phyloP scores from a whole-genome alignment of 2,329 filamentous ascomycete genomes.

The Penicillium sclerotiorum region DNA sequence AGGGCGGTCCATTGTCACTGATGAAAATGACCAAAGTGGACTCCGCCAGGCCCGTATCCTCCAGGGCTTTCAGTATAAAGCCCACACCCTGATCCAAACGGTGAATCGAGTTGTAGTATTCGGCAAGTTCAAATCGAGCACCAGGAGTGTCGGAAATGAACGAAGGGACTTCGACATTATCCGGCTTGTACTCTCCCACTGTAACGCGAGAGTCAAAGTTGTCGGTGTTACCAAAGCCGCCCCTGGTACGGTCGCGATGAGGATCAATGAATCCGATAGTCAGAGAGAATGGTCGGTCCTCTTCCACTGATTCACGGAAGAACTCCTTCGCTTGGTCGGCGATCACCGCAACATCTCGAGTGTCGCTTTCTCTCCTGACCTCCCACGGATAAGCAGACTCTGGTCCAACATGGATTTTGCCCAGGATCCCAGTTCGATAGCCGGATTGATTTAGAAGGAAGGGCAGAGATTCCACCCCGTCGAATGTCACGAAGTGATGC shows the following conservation, averaged over 20 bases:
- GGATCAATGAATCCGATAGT: constrained; percentile 53
- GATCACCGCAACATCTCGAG: constrained; percentile 47
- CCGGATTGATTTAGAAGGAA: constrained; percentile 42
- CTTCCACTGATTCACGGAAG: constrained; percentile 37
- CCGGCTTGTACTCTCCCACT: constrained; percentile 28
- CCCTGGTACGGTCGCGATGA: constrained; percentile 47
- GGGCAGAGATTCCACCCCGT: constrained; percentile 48
- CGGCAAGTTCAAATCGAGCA: constrained; percentile 46
- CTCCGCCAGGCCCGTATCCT: constrained; percentile 29
- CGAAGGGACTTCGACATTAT: constrained; percentile 44
- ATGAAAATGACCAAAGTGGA: constrained; percentile 50
- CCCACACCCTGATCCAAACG: constrained; percentile 49
- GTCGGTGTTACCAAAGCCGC: constrained; percentile 50
- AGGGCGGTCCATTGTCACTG: constrained; percentile 55
- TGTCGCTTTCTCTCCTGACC: constrained; percentile 44
- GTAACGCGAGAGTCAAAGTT: constrained; percentile 28
- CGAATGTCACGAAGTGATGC: constrained; percentile 50
- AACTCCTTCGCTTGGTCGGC: constrained; percentile 45
- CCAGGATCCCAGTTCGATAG: constrained; percentile 52
- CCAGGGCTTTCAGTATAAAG: constrained; percentile 41
- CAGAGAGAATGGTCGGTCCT: constrained; percentile 45
- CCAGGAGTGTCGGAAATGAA: constrained; percentile 48
- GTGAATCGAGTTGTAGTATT: constrained; percentile 49
- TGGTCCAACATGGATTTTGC: constrained; percentile 55
- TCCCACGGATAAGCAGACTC: constrained; percentile 47